These are phyloP conservation scores for Lentinula detonsa DNA, from an alignment of 768 basidiomycete species.

Conservation along the genomic window DNA sequence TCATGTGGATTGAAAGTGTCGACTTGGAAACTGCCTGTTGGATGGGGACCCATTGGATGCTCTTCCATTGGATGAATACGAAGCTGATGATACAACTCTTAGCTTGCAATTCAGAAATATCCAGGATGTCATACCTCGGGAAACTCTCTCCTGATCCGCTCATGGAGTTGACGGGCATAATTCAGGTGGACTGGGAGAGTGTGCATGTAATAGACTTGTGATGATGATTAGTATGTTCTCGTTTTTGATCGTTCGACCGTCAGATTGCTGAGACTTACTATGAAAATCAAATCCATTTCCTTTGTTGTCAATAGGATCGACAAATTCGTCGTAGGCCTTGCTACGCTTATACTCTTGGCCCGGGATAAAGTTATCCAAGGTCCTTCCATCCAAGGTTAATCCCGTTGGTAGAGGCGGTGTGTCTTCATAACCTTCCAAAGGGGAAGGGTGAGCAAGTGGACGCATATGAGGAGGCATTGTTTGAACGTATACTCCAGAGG, in stretches of 20 bases:
- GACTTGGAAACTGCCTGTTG: constrained; percentile 68
- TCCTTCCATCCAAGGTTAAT: too few species aligned
- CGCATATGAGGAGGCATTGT: too few species aligned
- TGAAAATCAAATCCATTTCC: constrained; percentile 30
- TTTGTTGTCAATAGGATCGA: constrained; percentile 42
- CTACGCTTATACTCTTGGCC: constrained; percentile 29
- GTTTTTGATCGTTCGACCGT: too few species aligned
- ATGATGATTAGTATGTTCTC: background rate
- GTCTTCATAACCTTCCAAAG: constrained; percentile 25
- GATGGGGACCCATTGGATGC: constrained; percentile 61
- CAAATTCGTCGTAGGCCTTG: constrained; percentile 33
- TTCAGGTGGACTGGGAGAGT: constrained; percentile 32
- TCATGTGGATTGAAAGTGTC: constrained; percentile 63
- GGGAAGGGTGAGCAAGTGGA: too few species aligned
- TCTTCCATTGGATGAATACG: constrained; percentile 21
- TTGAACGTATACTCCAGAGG: too few species aligned
- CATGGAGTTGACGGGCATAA: constrained; percentile 52
- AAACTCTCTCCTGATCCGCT: constrained; percentile 56
- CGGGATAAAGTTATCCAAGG: constrained; percentile 36
- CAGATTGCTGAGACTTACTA: too few species aligned
- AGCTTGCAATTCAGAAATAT: constrained; percentile 54
- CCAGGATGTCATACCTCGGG: constrained; percentile 43
- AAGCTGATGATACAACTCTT: constrained; percentile 30
- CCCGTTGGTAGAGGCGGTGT: constrained; percentile 39
- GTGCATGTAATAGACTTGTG: constrained; percentile 58